Base-by-base conservation (phyloP, 441 rosid genomes). In the Theobroma grandiflorum region DNA sequence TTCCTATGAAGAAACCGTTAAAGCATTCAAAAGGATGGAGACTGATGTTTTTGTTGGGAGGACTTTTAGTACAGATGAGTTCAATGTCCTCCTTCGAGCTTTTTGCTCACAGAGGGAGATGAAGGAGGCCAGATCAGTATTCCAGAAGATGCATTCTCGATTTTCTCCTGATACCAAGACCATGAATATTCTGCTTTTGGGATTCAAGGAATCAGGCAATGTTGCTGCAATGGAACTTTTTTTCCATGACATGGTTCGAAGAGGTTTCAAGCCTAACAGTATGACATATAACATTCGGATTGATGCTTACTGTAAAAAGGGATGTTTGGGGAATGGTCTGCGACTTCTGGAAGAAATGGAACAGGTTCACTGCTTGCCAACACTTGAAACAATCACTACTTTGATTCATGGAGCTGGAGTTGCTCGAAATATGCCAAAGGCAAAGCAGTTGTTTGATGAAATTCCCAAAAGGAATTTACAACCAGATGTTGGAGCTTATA, bases 331-430 rank as follows among this genome's bases (percentile, higher is more conserved):
- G 55, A 94, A 94, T 85, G 97, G 88, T 1, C 69, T 96, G 87
- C 89, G 97, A 77, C 87, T 92, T 62, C 86, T 90, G 33, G 92
- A 91, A 75, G 98, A 92, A 53, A 94, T 96, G 97, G 92, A 87
- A 80, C 82, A 59, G 55, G 79, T 53, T 3, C 72, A 75, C 63
- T 82, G 86, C 83, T 77, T 75, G 18, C 87, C 89, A 38, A 83
- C 92, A 0, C 47, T 96, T 43, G 88, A 91, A 86, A 90, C 89
- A 20, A 47, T 93, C 49, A 93, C 99, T 35, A 94, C 97, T 33
- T 86, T 96, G 88, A 90, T 94, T 53, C 96, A 94, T 69, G 98
- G 99, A 2, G 90, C 96, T 1, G 97, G 98, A 68, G 52, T 94
- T 75, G 93, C 83, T 47, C 79, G 87, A 18, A 91, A 93, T 26